Evolutionary conservation across 108 stramenopile genomes (phyloP).

Genomic region (Skeletonema tropicum): DNA sequence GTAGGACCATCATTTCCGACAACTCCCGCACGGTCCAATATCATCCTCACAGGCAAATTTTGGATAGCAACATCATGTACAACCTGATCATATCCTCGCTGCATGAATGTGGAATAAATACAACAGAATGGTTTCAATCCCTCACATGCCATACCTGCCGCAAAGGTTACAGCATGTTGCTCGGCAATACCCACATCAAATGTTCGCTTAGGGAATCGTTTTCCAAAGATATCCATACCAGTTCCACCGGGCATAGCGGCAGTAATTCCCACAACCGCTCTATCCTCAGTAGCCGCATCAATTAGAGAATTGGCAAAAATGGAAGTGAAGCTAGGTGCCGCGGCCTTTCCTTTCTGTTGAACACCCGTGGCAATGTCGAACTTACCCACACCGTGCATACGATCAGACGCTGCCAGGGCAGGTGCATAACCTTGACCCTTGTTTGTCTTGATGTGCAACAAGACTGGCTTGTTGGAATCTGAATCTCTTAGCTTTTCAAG

Average conservation of each 20-base stretch:
- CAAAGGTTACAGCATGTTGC: constrained; percentile 98
- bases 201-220: constrained; percentile 95
- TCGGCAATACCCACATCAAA: constrained; percentile 99
- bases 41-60: constrained; percentile 95
- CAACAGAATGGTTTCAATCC: constrained; percentile 97
- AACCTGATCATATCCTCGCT: constrained; percentile 97
- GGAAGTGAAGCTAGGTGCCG: constrained; percentile 86
- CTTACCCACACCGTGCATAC: constrained; percentile 97
- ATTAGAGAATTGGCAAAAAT: constrained; percentile 95
- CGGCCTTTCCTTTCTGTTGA: constrained; percentile 80
- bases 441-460: constrained; percentile 93
- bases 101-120: constrained; percentile 98
- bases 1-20: constrained; percentile 98
- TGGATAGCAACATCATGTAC: constrained; percentile 97
- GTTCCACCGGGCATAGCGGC: constrained; percentile 99
- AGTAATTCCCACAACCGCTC: constrained; percentile 93
- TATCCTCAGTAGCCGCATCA: constrained; percentile 91
- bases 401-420: constrained; percentile 90
- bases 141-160: constrained; percentile 96
- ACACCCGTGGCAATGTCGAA: constrained; percentile 94
- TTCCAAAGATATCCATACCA: constrained; percentile 97
- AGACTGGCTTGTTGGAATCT: constrained; percentile 85
- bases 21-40: constrained; percentile 94
- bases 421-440: constrained; percentile 98
- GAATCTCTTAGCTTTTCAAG: constrained; percentile 92